phyloP scores from a whole-genome alignment of 495 filamentous ascomycete species.

The Podospora didyma region DNA sequence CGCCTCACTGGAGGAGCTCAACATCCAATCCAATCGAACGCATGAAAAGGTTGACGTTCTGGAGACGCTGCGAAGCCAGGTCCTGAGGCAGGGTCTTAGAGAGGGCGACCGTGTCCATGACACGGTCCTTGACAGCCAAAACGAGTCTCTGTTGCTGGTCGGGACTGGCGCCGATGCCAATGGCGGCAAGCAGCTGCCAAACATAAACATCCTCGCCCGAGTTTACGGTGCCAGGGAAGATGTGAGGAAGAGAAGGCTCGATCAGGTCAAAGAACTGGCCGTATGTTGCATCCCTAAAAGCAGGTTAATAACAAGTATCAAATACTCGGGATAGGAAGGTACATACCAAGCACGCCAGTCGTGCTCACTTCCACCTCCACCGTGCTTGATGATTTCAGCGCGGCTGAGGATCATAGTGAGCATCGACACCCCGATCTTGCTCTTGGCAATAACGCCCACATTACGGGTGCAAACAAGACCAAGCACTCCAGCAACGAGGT shows the following conservation, averaged over 20 bases:
- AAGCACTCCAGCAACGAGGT: constrained; percentile 83
- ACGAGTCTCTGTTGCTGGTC: constrained; percentile 93
- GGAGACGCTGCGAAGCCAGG: constrained; percentile 72
- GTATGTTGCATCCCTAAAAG: constrained; percentile 58
- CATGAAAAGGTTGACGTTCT: constrained; percentile 98
- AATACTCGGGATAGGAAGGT: not conserved
- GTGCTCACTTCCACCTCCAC: constrained; percentile 60
- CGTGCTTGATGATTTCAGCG: constrained; percentile 87
- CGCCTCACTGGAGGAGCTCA: constrained; percentile 72
- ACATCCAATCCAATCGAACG: constrained; percentile 96
- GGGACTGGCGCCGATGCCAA: constrained; percentile 85
- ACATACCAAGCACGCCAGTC: constrained; percentile 80
- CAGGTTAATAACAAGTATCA: constrained; percentile 10
- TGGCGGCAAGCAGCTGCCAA: constrained; percentile 94
- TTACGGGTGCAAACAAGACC: constrained; percentile 81
- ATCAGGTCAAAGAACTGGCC: constrained; percentile 81
- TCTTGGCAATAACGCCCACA: constrained; percentile 71
- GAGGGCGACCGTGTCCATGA: constrained; percentile 89
- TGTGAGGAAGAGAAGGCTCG: constrained; percentile 73
- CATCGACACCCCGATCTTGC: constrained; percentile 79
- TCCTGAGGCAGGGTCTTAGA: constrained; percentile 85
- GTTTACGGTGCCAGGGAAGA: constrained; percentile 83
- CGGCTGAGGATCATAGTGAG: constrained; percentile 93
- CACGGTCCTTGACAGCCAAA: constrained; percentile 93
- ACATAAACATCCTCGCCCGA: constrained; percentile 88